Evolutionary conservation across 2,329 filamentous ascomycete species (phyloP), one percentile per base, ranked within the genome.

Genomic region (Neonectria faginata): DNA sequence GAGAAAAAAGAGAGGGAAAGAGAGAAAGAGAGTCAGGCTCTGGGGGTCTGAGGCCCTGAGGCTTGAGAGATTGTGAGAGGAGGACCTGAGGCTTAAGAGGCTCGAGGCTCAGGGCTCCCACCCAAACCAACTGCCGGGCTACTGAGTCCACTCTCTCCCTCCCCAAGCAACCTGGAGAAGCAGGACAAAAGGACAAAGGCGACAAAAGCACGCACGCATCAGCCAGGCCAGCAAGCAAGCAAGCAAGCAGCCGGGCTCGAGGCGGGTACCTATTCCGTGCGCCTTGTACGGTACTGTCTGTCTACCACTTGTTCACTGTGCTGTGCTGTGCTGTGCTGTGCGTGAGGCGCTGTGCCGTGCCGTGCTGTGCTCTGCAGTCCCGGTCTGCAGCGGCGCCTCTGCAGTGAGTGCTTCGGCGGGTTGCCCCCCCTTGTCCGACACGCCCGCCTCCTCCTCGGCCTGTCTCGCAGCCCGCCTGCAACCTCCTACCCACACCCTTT

Each of bases 341-440:
- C 25, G 25, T 25, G 25, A 25, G 25, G 25, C 25, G 25, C 25
- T 25, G 25, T 25, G 25, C 25, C 25, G 25, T 25, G 39, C 39
- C n/a, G 52, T 31, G 22, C n/a, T 18, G 39, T 53, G 53, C 42
- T 44, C 29, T 48, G 50, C 51, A 42, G 52, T 44, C 14, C 27
- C 25, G 12, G 42, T 36, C 50, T 22, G 47, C 47, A 50, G 59
- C 31, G 39, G 59, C 45, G 51, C 33, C 44, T 29, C 54, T 58
- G 47, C 42, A 52, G 51, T 56, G 57, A 52, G 51, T 56, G 57
- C 51, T 41, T 62, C 50, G 60, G 52, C 57, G 52, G 53, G 47
- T 51, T 45, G 56, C 66, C 66, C 72, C 66, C 72, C 69, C 69
- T 72, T 72, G 70, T 71, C 69, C 68, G 61, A 70, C 70, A 64